A percentile compares a stretch with the other conserved stretches of the same genome.
phyloP scores from a whole-genome alignment of 495 filamentous ascomycete genomes.

The Parathielavia hyrcaniae region DNA sequence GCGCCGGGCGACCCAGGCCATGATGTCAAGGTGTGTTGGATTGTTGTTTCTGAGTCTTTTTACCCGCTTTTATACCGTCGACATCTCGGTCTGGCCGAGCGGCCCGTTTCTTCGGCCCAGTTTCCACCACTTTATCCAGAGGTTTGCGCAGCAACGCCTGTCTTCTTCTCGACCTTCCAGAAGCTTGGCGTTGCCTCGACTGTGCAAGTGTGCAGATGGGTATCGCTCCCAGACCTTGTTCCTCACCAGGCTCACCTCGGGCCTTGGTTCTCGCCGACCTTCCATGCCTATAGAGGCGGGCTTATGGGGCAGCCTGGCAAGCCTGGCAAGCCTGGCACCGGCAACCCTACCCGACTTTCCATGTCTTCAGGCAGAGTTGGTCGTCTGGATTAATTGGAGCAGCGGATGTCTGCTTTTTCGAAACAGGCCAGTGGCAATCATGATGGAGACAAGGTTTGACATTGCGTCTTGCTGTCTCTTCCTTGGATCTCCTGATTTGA shows the following conservation, averaged over 20 bases:
- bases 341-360: not conserved
- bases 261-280: constrained; percentile 1
- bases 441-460: not conserved
- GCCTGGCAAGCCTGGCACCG: not conserved
- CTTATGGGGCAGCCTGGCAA: not conserved
- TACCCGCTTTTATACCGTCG: not conserved
- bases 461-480: not conserved
- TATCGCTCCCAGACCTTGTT: constrained; percentile 6
- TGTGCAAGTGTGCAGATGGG: constrained; percentile 1
- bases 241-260: too few relatives aligned
- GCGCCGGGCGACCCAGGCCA: constrained; percentile 49
- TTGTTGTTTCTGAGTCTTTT: constrained; percentile 9
- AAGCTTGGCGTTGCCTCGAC: constrained; percentile 19
- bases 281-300: not conserved
- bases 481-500: not conserved
- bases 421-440: constrained; percentile 10
- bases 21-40: constrained; percentile 52
- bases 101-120: constrained; percentile 11
- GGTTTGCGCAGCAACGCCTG: constrained; percentile 7
- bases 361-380: not conserved
- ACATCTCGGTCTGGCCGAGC: constrained; percentile 4
- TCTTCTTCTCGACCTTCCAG: constrained; percentile 27
- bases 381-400: not conserved
- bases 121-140: constrained; percentile 23
- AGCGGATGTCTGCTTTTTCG: not conserved